phyloP scores from a whole-genome alignment of 768 basidiomycete species.

The Baorangia bicolor region DNA sequence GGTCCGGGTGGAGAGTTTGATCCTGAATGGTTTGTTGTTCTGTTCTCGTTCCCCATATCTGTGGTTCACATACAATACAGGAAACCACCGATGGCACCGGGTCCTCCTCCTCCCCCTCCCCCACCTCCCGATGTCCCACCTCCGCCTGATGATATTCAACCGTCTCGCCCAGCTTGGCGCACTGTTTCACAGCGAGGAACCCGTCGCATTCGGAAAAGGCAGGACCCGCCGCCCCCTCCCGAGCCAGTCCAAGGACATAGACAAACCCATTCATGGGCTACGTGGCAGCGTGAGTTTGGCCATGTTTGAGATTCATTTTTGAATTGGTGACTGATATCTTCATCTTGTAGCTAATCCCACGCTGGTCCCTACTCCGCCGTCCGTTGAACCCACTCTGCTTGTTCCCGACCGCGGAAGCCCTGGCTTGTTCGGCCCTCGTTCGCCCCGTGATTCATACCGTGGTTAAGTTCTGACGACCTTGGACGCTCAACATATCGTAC shows the following conservation, averaged over 20 bases:
- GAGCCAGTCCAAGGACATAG: slow-evolving; percentile 40
- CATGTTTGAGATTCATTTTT: slow-evolving; percentile 8
- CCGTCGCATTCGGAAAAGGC: slow-evolving; percentile 46
- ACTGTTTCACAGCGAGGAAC: slow-evolving; percentile 40
- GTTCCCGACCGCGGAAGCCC: slow-evolving; percentile 59
- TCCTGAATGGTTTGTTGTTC: slow-evolving; percentile 62
- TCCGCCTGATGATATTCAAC: slow-evolving; percentile 43
- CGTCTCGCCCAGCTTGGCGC: slow-evolving; percentile 62
- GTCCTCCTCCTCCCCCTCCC: slow-evolving; percentile 43
- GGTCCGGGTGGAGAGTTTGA: slow-evolving; percentile 86
- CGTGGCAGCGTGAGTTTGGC: slow-evolving; percentile 61
- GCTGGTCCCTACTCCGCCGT: slow-evolving; percentile 58
- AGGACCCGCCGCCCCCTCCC: slow-evolving; percentile 35
- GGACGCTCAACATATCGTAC: not conserved
- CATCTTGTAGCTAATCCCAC: slow-evolving; percentile 53
- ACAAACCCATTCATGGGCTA: slow-evolving; percentile 52
- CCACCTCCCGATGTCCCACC: slow-evolving; percentile 44
- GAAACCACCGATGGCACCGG: slow-evolving; percentile 43
- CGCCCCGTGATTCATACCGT: slow-evolving; percentile 46
- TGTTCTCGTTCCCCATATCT: not conserved
- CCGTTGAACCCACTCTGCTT: slow-evolving; percentile 55
- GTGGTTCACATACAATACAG: slow-evolving; percentile 23
- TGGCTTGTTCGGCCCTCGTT: slow-evolving; percentile 77
- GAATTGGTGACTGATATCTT: slow-evolving; percentile 3
- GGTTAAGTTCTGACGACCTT: slow-evolving; percentile 5